Evolutionary conservation across 2,329 filamentous ascomycete species (phyloP).

Genomic region (Epichloe gansuensis): DNA sequence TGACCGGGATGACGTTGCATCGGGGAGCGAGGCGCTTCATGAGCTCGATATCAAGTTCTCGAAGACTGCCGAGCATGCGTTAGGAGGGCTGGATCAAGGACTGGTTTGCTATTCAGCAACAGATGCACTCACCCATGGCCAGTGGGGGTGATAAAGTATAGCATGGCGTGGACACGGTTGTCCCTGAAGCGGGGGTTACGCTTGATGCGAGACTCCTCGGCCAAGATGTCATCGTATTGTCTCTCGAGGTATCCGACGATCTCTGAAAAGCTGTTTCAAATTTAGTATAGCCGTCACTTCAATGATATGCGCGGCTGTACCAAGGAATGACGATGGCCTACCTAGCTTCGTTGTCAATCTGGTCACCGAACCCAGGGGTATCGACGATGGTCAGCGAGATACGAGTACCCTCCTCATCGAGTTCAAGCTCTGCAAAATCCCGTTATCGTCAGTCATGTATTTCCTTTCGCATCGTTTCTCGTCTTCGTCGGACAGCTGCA

Average conservation of each 20-base stretch:
- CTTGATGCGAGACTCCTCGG: conserved; percentile 99
- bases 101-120: not conserved
- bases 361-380: conserved; percentile 94
- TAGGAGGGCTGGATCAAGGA: not conserved
- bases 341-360: conserved; percentile 98
- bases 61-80: conserved; percentile 47
- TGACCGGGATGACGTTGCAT: conserved; percentile 97
- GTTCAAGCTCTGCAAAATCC: conserved; percentile 60
- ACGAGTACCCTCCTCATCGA: conserved; percentile 96
- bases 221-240: conserved; percentile 98
- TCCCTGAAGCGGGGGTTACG: conserved; percentile 99
- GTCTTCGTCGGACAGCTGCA: not conserved
- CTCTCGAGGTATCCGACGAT: conserved; percentile 97
- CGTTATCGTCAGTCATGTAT: conserved; percentile 1
- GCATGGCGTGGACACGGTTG: conserved; percentile 93
- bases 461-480: not conserved
- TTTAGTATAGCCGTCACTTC: not conserved
- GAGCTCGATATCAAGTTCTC: conserved; percentile 96
- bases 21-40: conserved; percentile 98
- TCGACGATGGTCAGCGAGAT: conserved; percentile 98
- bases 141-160: conserved; percentile 99
- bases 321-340: conserved; percentile 26
- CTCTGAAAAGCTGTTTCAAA: conserved; percentile 66
- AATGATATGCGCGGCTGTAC: not conserved
- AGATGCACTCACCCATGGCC: conserved; percentile 64